These are phyloP conservation scores for Stylosanthes scabra DNA, from an alignment of 331 rosid genomes.

Conservation along the genomic window DNA sequence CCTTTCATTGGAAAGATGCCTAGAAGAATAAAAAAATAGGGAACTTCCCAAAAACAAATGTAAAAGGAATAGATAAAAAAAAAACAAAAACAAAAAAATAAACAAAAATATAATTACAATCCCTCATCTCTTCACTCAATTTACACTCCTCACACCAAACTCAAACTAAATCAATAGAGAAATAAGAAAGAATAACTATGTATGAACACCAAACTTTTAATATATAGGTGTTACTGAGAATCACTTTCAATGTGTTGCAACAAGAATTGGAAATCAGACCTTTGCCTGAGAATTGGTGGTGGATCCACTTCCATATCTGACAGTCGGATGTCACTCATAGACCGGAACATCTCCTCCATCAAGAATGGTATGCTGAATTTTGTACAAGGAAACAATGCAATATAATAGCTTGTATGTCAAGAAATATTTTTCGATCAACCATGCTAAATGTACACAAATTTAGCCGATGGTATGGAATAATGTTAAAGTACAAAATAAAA, in stretches of 20 bases:
- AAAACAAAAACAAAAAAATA: too few species aligned
- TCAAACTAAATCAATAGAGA: slow-evolving; percentile 39
- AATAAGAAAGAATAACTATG: slow-evolving; percentile 39
- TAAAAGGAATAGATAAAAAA: slow-evolving; percentile 32
- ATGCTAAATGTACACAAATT: too few species aligned
- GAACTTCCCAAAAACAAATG: slow-evolving; percentile 40
- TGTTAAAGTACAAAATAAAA: too few species aligned
- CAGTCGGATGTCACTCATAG: slow-evolving; percentile 66
- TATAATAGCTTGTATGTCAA: slow-evolving; percentile 29
- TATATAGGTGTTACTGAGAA: slow-evolving; percentile 36
- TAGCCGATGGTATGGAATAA: too few species aligned
- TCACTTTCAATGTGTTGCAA: slow-evolving; percentile 61
- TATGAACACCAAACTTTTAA: slow-evolving; percentile 29
- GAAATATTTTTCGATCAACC: slow-evolving; percentile 16
- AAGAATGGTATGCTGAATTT: slow-evolving; percentile 82
- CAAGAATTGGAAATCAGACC: slow-evolving; percentile 85
- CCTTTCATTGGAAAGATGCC: slow-evolving; percentile 41
- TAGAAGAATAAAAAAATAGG: slow-evolving; percentile 30
- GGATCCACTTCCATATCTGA: slow-evolving; percentile 80
- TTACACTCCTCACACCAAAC: slow-evolving; percentile 47
- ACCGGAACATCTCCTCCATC: slow-evolving; percentile 85
- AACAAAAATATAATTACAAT: slow-evolving; percentile 52
- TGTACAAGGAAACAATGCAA: slow-evolving; percentile 26
- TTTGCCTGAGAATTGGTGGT: slow-evolving; percentile 72
- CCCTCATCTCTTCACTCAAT: slow-evolving; percentile 49